These are phyloP conservation scores for Trichoderma polysporum DNA, from an alignment of 2,329 filamentous ascomycete genomes.

Conservation along the genomic window DNA sequence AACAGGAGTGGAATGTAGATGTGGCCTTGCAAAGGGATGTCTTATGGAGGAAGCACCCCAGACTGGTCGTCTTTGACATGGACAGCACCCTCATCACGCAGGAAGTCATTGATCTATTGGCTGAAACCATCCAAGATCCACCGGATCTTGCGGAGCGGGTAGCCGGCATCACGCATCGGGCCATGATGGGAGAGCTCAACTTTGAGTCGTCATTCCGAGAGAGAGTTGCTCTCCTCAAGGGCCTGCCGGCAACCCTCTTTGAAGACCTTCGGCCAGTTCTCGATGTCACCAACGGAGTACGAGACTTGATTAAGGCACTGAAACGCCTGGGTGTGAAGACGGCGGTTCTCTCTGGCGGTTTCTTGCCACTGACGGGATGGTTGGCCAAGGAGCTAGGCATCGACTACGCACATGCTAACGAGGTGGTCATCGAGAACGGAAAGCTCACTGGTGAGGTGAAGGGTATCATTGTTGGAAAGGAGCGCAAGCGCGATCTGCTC, in stretches of 20 bases:
- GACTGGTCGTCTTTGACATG: constrained; percentile 96
- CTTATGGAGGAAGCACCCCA: constrained; percentile 74
- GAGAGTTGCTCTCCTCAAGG: constrained; percentile 76
- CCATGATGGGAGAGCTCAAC: constrained; percentile 95
- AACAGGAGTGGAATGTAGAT: constrained; percentile 86
- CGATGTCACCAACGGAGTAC: constrained; percentile 78
- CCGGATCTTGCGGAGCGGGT: constrained; percentile 77
- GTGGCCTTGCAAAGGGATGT: constrained; percentile 73
- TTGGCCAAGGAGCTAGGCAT: constrained; percentile 77
- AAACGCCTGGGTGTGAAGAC: constrained; percentile 81
- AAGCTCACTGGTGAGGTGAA: constrained; percentile 70
- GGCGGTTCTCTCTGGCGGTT: constrained; percentile 89
- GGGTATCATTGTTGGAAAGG: constrained; percentile 71
- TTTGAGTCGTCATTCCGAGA: constrained; percentile 82
- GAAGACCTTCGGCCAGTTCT: constrained; percentile 72
- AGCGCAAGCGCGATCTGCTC: constrained; percentile 71
- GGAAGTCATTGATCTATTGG: constrained; percentile 95
- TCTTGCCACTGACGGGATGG: constrained; percentile 85
- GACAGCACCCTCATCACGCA: constrained; percentile 96
- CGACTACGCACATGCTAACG: constrained; percentile 86
- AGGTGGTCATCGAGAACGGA: constrained; percentile 61
- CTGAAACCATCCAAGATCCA: constrained; percentile 68
- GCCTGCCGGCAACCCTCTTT: constrained; percentile 76
- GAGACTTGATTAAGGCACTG: constrained; percentile 69
- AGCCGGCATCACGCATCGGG: constrained; percentile 83